Evolutionary conservation across 2,329 filamentous ascomycete genomes (phyloP).

Genomic region (Claviceps quebecensis): DNA sequence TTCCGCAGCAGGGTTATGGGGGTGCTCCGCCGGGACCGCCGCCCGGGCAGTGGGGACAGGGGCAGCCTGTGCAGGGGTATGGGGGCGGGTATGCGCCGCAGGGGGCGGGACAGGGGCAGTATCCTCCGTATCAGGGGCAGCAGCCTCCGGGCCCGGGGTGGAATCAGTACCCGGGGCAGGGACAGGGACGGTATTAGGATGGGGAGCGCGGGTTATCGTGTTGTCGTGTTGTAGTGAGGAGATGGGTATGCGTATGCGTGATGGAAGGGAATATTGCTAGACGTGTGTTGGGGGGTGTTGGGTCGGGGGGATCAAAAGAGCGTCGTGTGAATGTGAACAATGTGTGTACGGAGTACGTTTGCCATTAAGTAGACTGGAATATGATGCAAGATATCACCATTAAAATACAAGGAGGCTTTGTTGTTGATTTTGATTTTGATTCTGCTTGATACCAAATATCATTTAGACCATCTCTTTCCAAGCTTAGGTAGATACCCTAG

Average conservation of each 20-base stretch:
- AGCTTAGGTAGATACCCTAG: no score
- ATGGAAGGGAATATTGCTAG: no score
- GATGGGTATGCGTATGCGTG: background rate
- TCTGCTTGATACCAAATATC: no score
- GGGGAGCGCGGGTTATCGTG: background rate
- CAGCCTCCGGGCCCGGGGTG: conserved; percentile 15
- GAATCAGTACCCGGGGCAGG: conserved; percentile 25
- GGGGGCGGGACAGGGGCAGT: conserved; percentile 8
- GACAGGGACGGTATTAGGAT: conserved; percentile 12
- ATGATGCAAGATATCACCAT: no score
- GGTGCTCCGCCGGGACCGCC: conserved; percentile 9
- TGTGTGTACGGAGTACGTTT: no score
- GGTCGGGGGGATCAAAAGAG: no score
- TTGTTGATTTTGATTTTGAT: no score
- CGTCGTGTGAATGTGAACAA: no score
- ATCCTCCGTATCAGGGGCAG: conserved; percentile 13
- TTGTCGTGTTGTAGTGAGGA: background rate
- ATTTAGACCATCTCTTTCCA: no score
- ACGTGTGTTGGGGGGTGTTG: no score
- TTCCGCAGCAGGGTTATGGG: conserved; percentile 10
- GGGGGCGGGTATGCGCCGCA: conserved; percentile 13
- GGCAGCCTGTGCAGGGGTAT: conserved; percentile 8
- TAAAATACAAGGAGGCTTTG: no score
- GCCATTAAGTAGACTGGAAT: no score
- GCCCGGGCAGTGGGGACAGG: conserved; percentile 8